These are phyloP conservation scores for Herpetomonas tarakana DNA, from an alignment of 208 protist species.

Conservation along the genomic window DNA sequence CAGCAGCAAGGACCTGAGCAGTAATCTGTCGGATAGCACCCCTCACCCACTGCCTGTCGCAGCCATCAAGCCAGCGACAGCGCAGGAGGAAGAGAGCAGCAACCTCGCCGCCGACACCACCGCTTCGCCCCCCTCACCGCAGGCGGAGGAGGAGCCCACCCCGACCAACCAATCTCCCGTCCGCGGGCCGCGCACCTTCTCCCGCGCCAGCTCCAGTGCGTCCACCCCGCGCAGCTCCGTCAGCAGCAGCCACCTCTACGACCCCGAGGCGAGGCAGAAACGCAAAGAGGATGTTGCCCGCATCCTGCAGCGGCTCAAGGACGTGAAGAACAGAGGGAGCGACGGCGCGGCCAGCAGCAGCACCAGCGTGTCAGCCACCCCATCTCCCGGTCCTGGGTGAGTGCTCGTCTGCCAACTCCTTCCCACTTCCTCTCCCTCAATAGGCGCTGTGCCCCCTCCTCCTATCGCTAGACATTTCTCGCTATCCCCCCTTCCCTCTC, in stretches of 20 bases:
- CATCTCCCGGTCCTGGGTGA: neutral
- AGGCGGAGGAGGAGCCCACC: too few species aligned
- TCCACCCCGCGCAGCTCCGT: neutral
- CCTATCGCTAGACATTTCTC: neutral
- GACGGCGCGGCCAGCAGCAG: neutral
- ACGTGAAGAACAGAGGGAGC: neutral
- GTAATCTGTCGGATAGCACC: too few species aligned
- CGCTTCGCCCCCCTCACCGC: neutral
- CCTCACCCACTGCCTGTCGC: too few species aligned
- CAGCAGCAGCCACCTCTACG: neutral
- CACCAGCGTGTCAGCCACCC: neutral
- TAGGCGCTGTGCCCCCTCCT: neutral
- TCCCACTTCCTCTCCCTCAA: neutral
- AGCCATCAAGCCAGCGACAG: too few species aligned
- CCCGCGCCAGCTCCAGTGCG: neutral
- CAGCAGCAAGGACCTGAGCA: too few species aligned
- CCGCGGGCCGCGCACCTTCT: neutral
- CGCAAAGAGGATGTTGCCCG: conserved; percentile 13
- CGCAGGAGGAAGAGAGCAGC: neutral
- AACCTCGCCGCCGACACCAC: neutral
- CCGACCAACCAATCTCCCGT: too few species aligned
- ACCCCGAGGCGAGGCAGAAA: conserved; percentile 1
- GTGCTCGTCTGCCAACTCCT: neutral
- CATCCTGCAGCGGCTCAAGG: conserved; percentile 11
- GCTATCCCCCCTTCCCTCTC: neutral